Conservation (phyloP, 352 stramenopile genomes). For the Globisporangium megalacanthum region DNA sequence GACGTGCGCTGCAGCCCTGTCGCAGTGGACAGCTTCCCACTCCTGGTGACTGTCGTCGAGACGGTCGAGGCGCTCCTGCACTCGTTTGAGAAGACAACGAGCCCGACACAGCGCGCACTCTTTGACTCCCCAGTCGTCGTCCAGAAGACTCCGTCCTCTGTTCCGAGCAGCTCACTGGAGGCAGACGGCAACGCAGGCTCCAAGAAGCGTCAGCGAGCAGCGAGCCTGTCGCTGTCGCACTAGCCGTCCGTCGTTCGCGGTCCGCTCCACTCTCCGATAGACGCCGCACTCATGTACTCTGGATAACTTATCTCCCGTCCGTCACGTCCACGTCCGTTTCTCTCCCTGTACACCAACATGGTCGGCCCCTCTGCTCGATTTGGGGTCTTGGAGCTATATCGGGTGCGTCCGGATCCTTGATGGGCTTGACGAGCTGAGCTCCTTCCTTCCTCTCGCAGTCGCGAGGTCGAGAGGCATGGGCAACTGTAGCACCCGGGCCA, state of each 20-base stretch:
- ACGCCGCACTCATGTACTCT: too few species aligned
- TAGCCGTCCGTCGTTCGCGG: not conserved
- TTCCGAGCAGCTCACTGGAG: too few species aligned
- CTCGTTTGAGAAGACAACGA: not conserved
- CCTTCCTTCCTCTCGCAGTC: too few species aligned
- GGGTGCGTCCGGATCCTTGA: too few species aligned
- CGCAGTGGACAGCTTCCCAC: constrained; percentile 10
- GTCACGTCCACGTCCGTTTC: too few species aligned
- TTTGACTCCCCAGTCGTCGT: constrained; percentile 2
- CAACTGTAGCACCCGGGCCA: constrained; percentile 9
- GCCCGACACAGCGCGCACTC: not conserved
- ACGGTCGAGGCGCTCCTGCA: constrained; percentile 1
- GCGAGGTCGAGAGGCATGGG: too few species aligned
- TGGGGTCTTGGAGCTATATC: too few species aligned
- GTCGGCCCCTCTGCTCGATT: too few species aligned
- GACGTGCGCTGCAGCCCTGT: constrained; percentile 15
- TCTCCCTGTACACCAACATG: too few species aligned
- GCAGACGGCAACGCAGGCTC: not conserved
- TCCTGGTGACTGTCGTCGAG: not conserved
- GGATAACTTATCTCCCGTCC: too few species aligned
- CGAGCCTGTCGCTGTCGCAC: constrained; percentile 8
- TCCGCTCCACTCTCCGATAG: constrained; percentile 20
- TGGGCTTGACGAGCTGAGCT: too few species aligned
- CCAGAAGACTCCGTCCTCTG: too few species aligned
- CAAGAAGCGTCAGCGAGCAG: constrained; percentile 10